Conservation (phyloP, 2,329 filamentous ascomycete species). For the Coniochaeta sp. region DNA sequence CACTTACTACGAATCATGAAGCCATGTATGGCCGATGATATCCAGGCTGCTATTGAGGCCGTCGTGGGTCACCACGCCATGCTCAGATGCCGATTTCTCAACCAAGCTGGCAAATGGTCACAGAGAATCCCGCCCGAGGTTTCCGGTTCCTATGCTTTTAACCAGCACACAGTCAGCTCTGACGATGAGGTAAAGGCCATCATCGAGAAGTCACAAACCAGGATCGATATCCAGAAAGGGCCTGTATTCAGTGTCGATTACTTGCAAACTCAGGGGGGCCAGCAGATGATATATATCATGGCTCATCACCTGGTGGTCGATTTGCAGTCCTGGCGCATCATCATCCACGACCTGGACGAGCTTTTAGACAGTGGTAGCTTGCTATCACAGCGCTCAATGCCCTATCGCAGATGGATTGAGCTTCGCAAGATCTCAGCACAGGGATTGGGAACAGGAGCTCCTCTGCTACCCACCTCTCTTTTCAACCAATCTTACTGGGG, state of each 20-base stretch:
- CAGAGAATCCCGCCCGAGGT: constrained; percentile 34
- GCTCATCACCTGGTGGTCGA: constrained; percentile 47
- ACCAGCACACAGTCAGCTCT: constrained; percentile 29
- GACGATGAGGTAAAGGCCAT: constrained; percentile 32
- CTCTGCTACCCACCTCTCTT: constrained; percentile 29
- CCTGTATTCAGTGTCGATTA: constrained; percentile 43
- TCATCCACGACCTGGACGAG: constrained; percentile 42
- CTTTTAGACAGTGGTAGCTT: constrained; percentile 36
- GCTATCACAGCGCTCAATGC: constrained; percentile 33
- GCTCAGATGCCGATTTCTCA: constrained; percentile 38
- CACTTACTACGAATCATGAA: constrained; percentile 37
- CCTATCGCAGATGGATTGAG: constrained; percentile 42
- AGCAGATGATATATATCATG: constrained; percentile 39
- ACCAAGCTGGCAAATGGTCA: constrained; percentile 31
- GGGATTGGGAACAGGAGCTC: neutral
- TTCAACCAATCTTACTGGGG: constrained; percentile 39
- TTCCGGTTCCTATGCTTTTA: constrained; percentile 34
- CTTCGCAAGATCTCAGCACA: constrained; percentile 23
- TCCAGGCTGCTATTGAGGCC: constrained; percentile 39
- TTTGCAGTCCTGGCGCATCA: constrained; percentile 40
- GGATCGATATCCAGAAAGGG: constrained; percentile 40
- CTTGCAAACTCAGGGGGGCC: constrained; percentile 34
- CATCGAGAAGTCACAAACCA: constrained; percentile 31
- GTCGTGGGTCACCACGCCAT: constrained; percentile 43
- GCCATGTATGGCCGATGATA: constrained; percentile 30